These are phyloP conservation scores for Debaryomyces robertsiae DNA, from an alignment of 1,139 yeast genomes.

Conservation along the genomic window DNA sequence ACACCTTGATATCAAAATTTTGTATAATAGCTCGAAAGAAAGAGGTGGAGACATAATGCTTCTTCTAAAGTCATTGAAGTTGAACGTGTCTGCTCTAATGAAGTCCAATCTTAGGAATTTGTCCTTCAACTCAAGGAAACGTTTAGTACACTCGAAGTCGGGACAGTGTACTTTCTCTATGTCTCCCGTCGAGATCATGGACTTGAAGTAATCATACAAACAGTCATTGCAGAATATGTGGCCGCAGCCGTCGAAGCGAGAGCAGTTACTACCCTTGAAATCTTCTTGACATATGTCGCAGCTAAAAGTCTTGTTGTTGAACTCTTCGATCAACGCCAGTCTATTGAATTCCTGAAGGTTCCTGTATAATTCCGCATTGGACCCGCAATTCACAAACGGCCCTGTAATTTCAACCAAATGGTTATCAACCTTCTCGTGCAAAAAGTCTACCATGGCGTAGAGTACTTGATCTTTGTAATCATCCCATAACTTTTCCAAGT, in stretches of 20 bases:
- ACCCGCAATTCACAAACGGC: slow-evolving; percentile 12
- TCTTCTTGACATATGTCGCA: slow-evolving; percentile 65
- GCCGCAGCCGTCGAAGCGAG: slow-evolving; percentile 45
- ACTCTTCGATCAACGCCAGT: slow-evolving; percentile 27
- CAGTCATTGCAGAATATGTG: slow-evolving; percentile 61
- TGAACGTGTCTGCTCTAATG: slow-evolving; percentile 20
- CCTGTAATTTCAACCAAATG: slow-evolving; percentile 14
- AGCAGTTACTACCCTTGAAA: slow-evolving; percentile 49
- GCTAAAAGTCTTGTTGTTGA: slow-evolving; percentile 42
- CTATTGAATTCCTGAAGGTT: slow-evolving; percentile 20
- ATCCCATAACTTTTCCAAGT: slow-evolving; percentile 37
- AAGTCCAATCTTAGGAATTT: slow-evolving; percentile 26
- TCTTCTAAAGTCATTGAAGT: slow-evolving; percentile 28
- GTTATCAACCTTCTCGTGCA: slow-evolving; percentile 33
- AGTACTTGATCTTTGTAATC: slow-evolving; percentile 45
- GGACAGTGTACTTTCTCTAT: slow-evolving; percentile 63
- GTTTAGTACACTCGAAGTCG: slow-evolving; percentile 47
- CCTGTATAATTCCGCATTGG: slow-evolving; percentile 20
- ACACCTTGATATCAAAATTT: slow-evolving; percentile 24
- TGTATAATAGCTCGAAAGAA: slow-evolving; percentile 29
- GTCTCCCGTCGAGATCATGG: slow-evolving; percentile 53
- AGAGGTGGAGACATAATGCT: slow-evolving; percentile 43
- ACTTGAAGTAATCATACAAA: slow-evolving; percentile 46
- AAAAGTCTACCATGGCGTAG: slow-evolving; percentile 47
- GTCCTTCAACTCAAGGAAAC: slow-evolving; percentile 18